phyloP scores from a whole-genome alignment of 768 basidiomycete species.

The Dioszegia hungarica region DNA sequence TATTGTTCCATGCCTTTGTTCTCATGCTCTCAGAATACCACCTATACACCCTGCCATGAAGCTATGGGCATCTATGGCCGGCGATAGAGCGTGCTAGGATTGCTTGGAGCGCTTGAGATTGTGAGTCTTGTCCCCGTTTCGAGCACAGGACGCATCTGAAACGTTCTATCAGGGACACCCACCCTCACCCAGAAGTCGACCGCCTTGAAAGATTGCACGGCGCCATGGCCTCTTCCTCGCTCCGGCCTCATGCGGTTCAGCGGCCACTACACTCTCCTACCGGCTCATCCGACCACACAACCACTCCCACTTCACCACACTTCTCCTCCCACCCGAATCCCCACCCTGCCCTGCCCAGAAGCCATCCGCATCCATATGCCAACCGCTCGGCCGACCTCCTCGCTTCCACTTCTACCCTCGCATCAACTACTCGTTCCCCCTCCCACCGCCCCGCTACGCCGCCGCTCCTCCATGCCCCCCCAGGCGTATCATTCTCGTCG shows the following conservation, averaged over 20 bases:
- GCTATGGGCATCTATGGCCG: too few species aligned
- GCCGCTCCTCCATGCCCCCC: conserved; percentile 29
- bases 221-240: neutral
- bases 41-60: too few species aligned
- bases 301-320: conserved; percentile 41
- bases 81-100: too few species aligned
- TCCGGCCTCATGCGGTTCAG: conserved; percentile 1
- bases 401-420: conserved; percentile 4
- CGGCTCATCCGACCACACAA: conserved; percentile 34
- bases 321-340: conserved; percentile 10
- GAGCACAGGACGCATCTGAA: too few species aligned
- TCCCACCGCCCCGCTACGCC: conserved; percentile 30
- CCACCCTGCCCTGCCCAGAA: neutral
- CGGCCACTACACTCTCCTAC: conserved; percentile 23
- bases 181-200: too few species aligned
- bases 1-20: too few species aligned
- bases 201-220: too few species aligned
- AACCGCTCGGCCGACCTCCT: conserved; percentile 1
- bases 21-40: too few species aligned
- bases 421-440: conserved; percentile 1
- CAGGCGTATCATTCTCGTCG: conserved; percentile 28
- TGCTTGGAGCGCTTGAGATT: too few species aligned
- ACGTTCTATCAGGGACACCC: neutral
- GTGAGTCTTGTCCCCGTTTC: too few species aligned
- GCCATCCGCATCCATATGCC: conserved; percentile 4